Evolutionary conservation across 352 stramenopile species (phyloP), one percentile per base, ranked within the genome.

Genomic region (Pseudoperonospora humuli): DNA sequence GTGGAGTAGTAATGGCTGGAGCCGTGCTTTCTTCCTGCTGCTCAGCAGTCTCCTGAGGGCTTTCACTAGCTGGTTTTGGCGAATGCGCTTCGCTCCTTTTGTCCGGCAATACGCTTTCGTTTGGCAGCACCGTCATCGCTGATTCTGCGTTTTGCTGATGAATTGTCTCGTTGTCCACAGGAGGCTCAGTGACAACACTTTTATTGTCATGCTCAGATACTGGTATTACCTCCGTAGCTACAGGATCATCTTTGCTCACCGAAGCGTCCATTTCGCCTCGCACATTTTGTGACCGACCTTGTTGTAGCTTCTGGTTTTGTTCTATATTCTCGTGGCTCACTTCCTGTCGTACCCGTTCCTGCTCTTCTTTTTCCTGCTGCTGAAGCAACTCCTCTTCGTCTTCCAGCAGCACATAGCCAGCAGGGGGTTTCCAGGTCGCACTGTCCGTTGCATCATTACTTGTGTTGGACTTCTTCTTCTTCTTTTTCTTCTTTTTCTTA

Each of bases 401-500:
- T 11, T 67, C 56, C 7, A 74, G 59, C 35, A 71, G 40, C n/a
- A 75, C 40, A 27, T 79, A 73, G 2, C 52, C 67, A 4, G 52
- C 47, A 5, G 54, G 49, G 9, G 39, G 18, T 6, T 54, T 56
- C 10, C 43, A 39, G 20, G 39, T 48, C 1, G 39, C 20, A 43
- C 11, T 49, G 10, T 21, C 24, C 28, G 23, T 34, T 8, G 26
- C 27, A 35, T 24, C 32, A 32, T 11, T 47, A 28, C 19, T 45
- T 11, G 18, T 50, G 38, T 33, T 67, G 8, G 47, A 11, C 28
- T 73, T 81, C 36, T 77, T 75, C 37, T 71, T 85, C 49, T 80
- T 79, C 51, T 80, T 88, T 18, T 67, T 64, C 41, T 85, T 85
- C 55, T 84, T 87, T 44, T 75, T 83, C 44, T 86, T 88, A 36